Base-by-base conservation (phyloP, 2,329 filamentous ascomycete genomes). In the Colletotrichum higginsianum region DNA sequence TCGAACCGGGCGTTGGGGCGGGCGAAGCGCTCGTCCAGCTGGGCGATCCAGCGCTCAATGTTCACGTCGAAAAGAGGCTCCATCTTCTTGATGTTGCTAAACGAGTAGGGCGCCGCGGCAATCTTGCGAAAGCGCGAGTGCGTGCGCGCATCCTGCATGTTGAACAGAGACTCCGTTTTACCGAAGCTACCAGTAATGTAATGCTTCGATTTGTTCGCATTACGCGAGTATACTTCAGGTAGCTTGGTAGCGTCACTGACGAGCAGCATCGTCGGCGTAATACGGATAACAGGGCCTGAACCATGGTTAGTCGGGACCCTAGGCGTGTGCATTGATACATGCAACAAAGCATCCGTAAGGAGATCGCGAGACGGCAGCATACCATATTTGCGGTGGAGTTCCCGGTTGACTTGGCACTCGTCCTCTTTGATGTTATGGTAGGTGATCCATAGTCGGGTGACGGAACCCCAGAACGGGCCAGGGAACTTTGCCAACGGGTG, bases 161-260 rank as follows among this genome's bases (percentile, higher is more conserved):
- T 89, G 78, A 91, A 89, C 7, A 90, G 75, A 1, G 83, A 85
- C 71, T 90, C 88, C 5, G 82, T 84, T 66, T 87, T 84, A 18
- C 88, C 88, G 74, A 90, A 89, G 30, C 83, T 86, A 23, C 88
- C 88, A 0, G 87, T 87, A 69, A 90, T 87, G 76, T 90, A 91
- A 77, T 89, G 86, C 60, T 87, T 83, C 1, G 86, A 87, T 76
- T 91, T 91, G 78, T 88, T 83, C 6, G 85, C 87, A 73, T 86
- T 81, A 26, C 87, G 85, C 63, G 84, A 82, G 79, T 90, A 91
- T 35, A 91, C 85, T 16, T 84, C 82, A 0, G 88, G 88, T 2
- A 91, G 82, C 75, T 87, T 86, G 1, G 82, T 85, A 0, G 88
- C 84, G 74, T 88, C 86, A 75, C 79, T 85, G 66, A 89, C 85